Conservation (phyloP, 164 flowering plant genomes). For the Piper longum region DNA sequence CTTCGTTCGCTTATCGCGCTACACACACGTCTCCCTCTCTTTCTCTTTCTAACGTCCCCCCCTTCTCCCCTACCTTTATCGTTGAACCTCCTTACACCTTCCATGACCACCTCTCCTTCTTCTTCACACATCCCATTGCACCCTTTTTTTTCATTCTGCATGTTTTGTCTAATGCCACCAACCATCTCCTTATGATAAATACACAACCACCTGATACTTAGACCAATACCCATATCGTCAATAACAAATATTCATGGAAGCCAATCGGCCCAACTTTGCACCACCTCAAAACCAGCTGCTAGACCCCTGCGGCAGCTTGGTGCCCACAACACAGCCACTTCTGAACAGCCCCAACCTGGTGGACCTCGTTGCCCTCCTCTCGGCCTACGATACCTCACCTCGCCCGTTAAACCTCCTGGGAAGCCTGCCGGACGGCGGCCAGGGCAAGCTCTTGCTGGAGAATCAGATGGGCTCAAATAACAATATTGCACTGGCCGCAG, state of each 20-base stretch:
- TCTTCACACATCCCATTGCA: neutral
- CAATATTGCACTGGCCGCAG: neutral
- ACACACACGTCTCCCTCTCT: neutral
- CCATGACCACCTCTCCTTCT: neutral
- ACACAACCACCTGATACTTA: neutral
- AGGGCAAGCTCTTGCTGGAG: neutral
- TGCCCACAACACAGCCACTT: neutral
- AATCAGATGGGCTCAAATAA: conserved; percentile 22
- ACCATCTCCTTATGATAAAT: neutral
- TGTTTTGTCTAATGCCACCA: neutral
- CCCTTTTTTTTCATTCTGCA: neutral
- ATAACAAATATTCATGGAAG: neutral
- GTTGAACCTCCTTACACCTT: conserved; percentile 23
- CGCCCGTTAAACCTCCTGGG: neutral
- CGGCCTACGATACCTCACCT: neutral
- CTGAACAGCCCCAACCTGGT: neutral
- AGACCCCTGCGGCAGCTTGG: neutral
- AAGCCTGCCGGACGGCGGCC: neutral
- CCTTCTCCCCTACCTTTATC: conserved; percentile 6
- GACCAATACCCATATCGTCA: neutral
- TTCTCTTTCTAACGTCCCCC: conserved; percentile 4
- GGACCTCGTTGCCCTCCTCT: neutral
- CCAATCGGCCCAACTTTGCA: neutral
- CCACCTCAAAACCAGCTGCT: neutral
- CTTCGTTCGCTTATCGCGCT: neutral